phyloP scores from a whole-genome alignment of 108 stramenopile species.

The Skeletonema potamos region DNA sequence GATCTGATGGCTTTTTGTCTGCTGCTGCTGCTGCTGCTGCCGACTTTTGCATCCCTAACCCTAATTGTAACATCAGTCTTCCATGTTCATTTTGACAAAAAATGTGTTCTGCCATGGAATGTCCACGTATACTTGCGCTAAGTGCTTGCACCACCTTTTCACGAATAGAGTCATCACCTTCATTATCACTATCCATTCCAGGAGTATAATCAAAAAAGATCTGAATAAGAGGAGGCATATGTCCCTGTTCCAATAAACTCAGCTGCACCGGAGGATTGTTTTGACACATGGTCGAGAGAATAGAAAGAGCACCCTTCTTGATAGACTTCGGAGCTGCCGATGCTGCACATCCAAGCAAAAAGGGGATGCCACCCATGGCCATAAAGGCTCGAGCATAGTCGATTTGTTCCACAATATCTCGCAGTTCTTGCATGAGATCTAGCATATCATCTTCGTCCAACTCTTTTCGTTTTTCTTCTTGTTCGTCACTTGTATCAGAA shows the following conservation, averaged over 20 bases:
- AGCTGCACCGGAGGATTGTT: constrained; percentile 88
- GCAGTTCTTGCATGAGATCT: constrained; percentile 75
- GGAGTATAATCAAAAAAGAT: constrained; percentile 47
- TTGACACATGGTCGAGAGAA: constrained; percentile 73
- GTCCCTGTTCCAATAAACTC: constrained; percentile 63
- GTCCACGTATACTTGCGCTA: constrained; percentile 64
- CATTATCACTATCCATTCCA: constrained; percentile 7
- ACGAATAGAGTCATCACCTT: constrained; percentile 42
- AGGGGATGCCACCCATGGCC: constrained; percentile 71
- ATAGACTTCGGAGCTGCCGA: constrained; percentile 49
- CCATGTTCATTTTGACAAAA: constrained; percentile 63
- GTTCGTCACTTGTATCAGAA: constrained; percentile 15
- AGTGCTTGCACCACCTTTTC: constrained; percentile 74
- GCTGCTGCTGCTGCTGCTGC: too few species aligned
- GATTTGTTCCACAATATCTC: constrained; percentile 91
- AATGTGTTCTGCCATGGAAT: constrained; percentile 60
- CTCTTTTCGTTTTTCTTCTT: constrained; percentile 31
- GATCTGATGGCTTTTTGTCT: constrained; percentile 16
- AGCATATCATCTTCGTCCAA: constrained; percentile 54
- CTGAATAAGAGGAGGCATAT: constrained; percentile 59
- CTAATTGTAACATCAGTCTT: constrained; percentile 44
- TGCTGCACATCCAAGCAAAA: constrained; percentile 69
- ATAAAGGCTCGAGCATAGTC: constrained; percentile 82
- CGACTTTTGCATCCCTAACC: constrained; percentile 33
- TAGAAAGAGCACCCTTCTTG: constrained; percentile 50